Conservation (phyloP, 768 basidiomycete species). For the Auricularia auricula-judae region DNA sequence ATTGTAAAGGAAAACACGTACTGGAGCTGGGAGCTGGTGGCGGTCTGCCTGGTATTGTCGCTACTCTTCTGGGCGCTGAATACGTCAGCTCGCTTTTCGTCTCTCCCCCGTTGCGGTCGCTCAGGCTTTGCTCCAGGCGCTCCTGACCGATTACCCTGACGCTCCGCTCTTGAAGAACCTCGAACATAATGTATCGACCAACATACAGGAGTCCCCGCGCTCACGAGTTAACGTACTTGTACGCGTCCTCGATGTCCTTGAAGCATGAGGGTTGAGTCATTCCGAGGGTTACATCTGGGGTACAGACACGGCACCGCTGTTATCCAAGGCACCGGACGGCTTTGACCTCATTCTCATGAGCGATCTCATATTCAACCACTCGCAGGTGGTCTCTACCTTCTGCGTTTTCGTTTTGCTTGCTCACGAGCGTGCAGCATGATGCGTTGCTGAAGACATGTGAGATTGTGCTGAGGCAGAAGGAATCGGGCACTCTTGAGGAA, state of each 20-base stretch:
- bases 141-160: constrained; percentile 93
- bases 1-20: constrained; percentile 39
- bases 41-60: constrained; percentile 73
- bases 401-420: constrained; percentile 6
- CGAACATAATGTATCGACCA: constrained; percentile 49
- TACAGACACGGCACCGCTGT: constrained; percentile 5
- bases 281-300: constrained; percentile 80
- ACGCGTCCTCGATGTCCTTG: constrained; percentile 8
- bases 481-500: constrained; percentile 9
- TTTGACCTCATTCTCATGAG: constrained; percentile 84
- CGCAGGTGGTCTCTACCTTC: constrained; percentile 43
- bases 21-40: constrained; percentile 93
- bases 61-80: constrained; percentile 56
- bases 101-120: background rate
- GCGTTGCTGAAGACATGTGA: constrained; percentile 71
- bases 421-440: constrained; percentile 45
- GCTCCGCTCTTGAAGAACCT: constrained; percentile 64
- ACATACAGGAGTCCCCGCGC: constrained; percentile 23
- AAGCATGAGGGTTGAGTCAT: background rate
- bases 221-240: constrained; percentile 10
- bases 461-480: background rate
- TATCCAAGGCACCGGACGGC: constrained; percentile 12
- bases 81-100: constrained; percentile 33
- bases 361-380: constrained; percentile 92
- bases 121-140: constrained; percentile 34